These are phyloP conservation scores for Yarrowia bubula DNA, from an alignment of 805 yeast species.

Conservation along the genomic window DNA sequence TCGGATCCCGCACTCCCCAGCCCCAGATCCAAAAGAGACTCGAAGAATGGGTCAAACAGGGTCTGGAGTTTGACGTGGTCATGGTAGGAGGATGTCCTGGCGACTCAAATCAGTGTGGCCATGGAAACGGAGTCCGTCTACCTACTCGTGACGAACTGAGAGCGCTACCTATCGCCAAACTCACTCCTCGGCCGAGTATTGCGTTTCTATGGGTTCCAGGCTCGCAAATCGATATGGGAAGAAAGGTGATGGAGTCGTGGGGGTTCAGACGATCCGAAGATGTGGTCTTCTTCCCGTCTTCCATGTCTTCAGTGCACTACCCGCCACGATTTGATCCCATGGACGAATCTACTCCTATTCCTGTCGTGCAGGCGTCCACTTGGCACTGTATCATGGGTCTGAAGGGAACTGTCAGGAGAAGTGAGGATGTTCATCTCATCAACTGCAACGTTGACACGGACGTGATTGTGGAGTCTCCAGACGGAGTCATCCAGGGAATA, in stretches of 20 bases:
- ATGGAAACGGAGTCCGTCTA: conserved; percentile 39
- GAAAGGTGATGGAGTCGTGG: conserved; percentile 49
- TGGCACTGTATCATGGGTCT: conserved; percentile 99
- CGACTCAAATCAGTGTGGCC: conserved; percentile 38
- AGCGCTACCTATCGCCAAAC: conserved; percentile 65
- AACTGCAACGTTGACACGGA: conserved; percentile 94
- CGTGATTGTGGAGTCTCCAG: conserved; percentile 59
- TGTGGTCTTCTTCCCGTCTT: conserved; percentile 74
- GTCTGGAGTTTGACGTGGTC: conserved; percentile 76
- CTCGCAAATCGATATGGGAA: conserved; percentile 58
- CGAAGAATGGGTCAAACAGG: conserved; percentile 57
- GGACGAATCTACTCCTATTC: conserved; percentile 49
- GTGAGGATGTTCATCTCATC: conserved; percentile 77
- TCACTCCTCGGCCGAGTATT: conserved; percentile 83
- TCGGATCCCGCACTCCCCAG: conserved; percentile 57
- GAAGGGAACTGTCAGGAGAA: conserved; percentile 87
- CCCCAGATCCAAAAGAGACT: conserved; percentile 57
- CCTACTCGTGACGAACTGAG: conserved; percentile 60
- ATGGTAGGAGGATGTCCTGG: conserved; percentile 87
- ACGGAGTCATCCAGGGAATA: conserved; percentile 35
- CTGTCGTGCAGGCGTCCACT: conserved; percentile 46
- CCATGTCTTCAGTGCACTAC: conserved; percentile 60
- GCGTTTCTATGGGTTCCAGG: conserved; percentile 86
- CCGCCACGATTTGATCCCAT: conserved; percentile 49
- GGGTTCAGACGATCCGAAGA: conserved; percentile 88